Evolutionary conservation across 345 rosid species (phyloP), one percentile per base, ranked within the genome.

Genomic region (Gossypium australe): DNA sequence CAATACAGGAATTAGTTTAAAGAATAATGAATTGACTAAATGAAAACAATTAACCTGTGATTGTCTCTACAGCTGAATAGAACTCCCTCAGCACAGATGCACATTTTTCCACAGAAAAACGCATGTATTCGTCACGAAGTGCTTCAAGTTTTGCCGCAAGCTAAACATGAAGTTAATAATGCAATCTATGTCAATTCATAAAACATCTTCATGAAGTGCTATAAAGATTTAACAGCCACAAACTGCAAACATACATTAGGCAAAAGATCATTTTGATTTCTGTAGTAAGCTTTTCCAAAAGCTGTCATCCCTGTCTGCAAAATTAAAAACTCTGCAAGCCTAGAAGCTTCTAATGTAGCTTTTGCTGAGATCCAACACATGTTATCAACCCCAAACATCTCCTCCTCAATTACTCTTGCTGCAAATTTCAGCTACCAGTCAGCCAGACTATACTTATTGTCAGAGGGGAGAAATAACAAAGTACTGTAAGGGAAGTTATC

Each of bases 251-350:
- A 34, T 81, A 94, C 98, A 74, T 89, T 92, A 57, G 97, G 97
- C 71, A 90, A 89, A 53, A 94, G 97, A 85, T 94, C 98, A 64
- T 86, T 82, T 75, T 88, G 92, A 74, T 85, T 86, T 79, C 97
- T 85, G 85, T 90, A 94, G 85, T 85, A 90, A 58, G 94, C 92
- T 82, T 92, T 92, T 69, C 98, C 98, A 69, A 94, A 94, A 45
- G 95, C 94, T 60, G 98, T 90, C 98, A 94, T 94, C 78, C 98
- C 98, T 9, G 98, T 90, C 85, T 86, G 94, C 76, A 94, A 87
- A 81, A 94, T 92, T 82, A 94, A 81, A 84, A 84, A 82, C 67
- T 94, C 97, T 7, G 97, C 91, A 74, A 85, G 87, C 80, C 90
- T 86, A 29, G 97, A 94, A 84, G 98, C 97, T 79, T 94, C 97